Evolutionary conservation across 139 green algal species (phyloP).

Genomic region (Dunaliella sp.): DNA sequence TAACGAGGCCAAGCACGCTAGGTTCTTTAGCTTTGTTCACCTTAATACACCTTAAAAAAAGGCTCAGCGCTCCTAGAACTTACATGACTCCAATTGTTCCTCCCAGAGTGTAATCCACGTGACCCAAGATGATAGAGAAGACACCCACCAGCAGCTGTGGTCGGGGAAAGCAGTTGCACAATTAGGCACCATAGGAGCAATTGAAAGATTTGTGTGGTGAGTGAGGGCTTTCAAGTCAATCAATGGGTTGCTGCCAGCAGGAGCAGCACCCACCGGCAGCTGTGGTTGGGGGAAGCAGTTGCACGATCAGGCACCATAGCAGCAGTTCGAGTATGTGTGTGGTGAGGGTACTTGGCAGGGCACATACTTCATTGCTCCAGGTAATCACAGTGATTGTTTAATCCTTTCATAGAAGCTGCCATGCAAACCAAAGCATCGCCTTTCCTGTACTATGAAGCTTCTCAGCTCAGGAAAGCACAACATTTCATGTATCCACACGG

Average conservation of each 20-base stretch:
- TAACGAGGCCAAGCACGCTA: too few relatives aligned
- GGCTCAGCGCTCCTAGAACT: too few relatives aligned
- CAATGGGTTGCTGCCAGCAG: too few relatives aligned
- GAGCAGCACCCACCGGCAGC: too few relatives aligned
- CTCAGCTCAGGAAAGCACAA: too few relatives aligned
- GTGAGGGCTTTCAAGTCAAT: background rate
- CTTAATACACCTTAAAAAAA: too few relatives aligned
- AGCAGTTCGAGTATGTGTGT: background rate
- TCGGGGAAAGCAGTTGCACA: background rate
- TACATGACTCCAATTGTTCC: constrained; percentile 78
- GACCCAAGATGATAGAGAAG: constrained; percentile 78
- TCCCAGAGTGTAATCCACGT: constrained; percentile 52
- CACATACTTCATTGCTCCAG: too few relatives aligned
- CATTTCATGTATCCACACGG: background rate
- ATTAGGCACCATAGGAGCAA: background rate
- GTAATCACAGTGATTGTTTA: too few relatives aligned
- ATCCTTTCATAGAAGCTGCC: constrained; percentile 7
- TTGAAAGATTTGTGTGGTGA: background rate
- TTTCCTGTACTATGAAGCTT: background rate
- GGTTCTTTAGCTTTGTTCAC: too few relatives aligned
- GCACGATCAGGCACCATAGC: background rate
- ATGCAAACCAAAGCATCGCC: background rate
- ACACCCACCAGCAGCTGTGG: constrained; percentile 55
- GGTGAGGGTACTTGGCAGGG: background rate
- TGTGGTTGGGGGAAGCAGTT: too few relatives aligned